These are phyloP conservation scores for Chaetomium sp. DNA, from an alignment of 2,329 filamentous ascomycete species.

Conservation along the genomic window DNA sequence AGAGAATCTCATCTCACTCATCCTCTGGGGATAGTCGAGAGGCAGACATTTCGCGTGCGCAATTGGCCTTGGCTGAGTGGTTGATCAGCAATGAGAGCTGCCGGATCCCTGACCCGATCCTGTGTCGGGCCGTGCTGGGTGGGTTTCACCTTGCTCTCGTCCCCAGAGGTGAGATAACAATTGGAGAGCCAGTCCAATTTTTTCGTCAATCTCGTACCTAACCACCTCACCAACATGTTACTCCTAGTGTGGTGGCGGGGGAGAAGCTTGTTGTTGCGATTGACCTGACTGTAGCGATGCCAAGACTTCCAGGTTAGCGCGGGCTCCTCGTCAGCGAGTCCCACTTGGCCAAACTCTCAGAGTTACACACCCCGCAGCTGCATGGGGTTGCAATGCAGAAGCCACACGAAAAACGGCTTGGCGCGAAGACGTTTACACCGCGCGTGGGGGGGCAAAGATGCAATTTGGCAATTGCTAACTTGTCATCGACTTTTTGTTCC, in stretches of 20 bases:
- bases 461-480: constrained; percentile 12
- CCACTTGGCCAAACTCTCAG: background rate
- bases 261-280: background rate
- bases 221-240: no score
- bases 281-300: background rate
- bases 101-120: background rate
- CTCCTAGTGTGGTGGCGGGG: background rate
- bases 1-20: background rate
- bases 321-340: background rate
- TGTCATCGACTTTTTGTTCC: background rate
- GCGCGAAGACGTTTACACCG: constrained; percentile 5
- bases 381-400: constrained; percentile 9
- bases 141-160: background rate
- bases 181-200: no score
- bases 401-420: constrained; percentile 1
- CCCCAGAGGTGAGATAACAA: background rate
- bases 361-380: background rate
- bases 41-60: background rate
- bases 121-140: background rate
- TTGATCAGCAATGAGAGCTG: background rate
- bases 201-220: no score
- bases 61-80: constrained; percentile 3
- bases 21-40: no score
- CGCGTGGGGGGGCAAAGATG: constrained; percentile 17
- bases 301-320: background rate